Conservation (phyloP, 2,329 filamentous ascomycete genomes). For the Mycosphaerelloides madeirae region DNA sequence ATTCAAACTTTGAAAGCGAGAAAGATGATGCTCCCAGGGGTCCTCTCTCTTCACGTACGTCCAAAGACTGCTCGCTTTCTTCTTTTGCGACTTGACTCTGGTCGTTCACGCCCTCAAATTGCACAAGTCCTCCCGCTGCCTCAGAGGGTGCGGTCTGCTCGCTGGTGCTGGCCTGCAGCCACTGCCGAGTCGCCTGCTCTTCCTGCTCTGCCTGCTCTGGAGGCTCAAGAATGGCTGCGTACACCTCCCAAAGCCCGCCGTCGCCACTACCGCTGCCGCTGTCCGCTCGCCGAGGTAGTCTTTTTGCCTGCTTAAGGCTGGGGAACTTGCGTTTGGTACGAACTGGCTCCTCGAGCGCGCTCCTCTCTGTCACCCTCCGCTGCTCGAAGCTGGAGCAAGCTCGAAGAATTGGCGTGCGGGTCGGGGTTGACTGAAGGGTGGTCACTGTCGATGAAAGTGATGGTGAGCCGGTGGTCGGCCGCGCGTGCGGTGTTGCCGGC, state of each 20-base stretch:
- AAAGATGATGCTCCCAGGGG: conserved; percentile 19
- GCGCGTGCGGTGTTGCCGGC: conserved; percentile 15
- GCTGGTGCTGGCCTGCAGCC: background rate
- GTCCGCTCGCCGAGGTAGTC: conserved; percentile 23
- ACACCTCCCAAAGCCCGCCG: conserved; percentile 27
- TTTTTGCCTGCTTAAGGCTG: conserved; percentile 25
- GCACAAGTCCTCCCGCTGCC: background rate
- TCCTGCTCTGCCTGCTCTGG: background rate
- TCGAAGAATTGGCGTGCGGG: conserved; percentile 17
- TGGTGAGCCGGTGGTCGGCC: conserved; percentile 19
- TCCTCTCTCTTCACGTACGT: conserved; percentile 1
- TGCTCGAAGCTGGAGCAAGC: conserved; percentile 7
- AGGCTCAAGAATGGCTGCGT: conserved; percentile 27
- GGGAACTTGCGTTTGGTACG: conserved; percentile 31
- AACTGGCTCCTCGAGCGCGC: conserved; percentile 11
- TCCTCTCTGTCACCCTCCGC: conserved; percentile 5
- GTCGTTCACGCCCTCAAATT: background rate
- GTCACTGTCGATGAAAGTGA: conserved; percentile 23
- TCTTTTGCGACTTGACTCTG: background rate
- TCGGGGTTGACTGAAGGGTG: conserved; percentile 23
- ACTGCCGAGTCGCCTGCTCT: background rate
- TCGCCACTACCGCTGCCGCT: conserved; percentile 8
- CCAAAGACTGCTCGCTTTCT: conserved; percentile 3
- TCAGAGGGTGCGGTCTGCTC: background rate
- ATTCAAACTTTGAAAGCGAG: conserved; percentile 27